Percentiles rank a stretch among this genome's conserved stretches.
These are phyloP conservation scores for Aureobasidium subglaciale DNA, from an alignment of 2,329 filamentous ascomycete species.

Conservation along the genomic window DNA sequence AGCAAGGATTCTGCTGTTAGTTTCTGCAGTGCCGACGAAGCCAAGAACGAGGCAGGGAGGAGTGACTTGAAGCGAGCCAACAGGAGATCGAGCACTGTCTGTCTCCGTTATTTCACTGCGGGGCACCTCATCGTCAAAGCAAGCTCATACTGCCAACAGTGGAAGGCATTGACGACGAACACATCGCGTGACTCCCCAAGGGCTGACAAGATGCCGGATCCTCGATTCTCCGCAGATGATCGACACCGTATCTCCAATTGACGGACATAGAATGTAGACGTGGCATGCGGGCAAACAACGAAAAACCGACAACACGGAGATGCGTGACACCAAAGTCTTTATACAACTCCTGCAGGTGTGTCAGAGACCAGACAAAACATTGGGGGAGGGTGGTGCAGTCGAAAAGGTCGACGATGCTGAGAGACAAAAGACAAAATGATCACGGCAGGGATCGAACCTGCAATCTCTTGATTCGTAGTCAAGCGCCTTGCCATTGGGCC, in stretches of 20 bases:
- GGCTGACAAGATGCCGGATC: not conserved
- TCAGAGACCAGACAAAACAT: no score
- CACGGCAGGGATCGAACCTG: conserved; percentile 19
- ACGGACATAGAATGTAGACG: no score
- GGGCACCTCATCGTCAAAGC: not conserved
- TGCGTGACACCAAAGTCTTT: no score
- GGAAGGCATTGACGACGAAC: not conserved
- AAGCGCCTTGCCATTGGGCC: conserved; percentile 54
- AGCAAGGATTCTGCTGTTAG: not conserved
- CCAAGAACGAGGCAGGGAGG: not conserved
- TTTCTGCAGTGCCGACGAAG: not conserved
- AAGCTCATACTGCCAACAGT: not conserved
- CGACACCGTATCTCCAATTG: no score
- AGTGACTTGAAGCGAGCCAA: no score
- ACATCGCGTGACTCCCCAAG: not conserved
- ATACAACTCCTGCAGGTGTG: no score
- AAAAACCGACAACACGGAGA: no score
- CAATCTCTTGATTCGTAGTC: conserved; percentile 40
- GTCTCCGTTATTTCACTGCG: not conserved
- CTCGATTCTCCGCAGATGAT: not conserved
- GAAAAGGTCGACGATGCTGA: not conserved
- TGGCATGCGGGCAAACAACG: no score
- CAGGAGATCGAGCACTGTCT: not conserved
- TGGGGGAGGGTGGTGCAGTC: no score
- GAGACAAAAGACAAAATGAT: conserved; percentile 1